Evolutionary conservation across 495 filamentous ascomycete species (phyloP).

Genomic region (Xylaria intraflava): DNA sequence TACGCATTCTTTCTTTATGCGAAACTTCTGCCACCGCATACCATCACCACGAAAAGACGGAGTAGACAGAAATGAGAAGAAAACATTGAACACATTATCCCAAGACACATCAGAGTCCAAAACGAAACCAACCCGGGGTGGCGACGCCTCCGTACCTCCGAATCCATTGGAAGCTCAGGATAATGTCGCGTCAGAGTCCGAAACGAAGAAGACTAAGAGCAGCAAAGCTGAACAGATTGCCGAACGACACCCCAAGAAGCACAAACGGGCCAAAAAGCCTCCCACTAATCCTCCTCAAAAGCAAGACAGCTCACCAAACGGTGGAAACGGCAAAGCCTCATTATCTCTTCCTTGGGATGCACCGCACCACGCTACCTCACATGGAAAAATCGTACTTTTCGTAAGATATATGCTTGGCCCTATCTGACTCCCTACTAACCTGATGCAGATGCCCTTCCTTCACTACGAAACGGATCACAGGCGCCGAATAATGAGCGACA

Average conservation of each 20-base stretch:
- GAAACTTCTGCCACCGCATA: conserved; percentile 55
- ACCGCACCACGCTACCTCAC: conserved; percentile 13
- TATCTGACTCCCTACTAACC: conserved; percentile 4
- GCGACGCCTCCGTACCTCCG: conserved; percentile 4
- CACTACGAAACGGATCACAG: conserved; percentile 58
- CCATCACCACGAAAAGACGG: conserved; percentile 36
- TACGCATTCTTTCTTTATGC: conserved; percentile 62
- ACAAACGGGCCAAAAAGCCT: conserved; percentile 22
- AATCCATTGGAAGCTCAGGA: conserved; percentile 20
- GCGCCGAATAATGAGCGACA: conserved; percentile 52
- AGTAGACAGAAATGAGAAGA: conserved; percentile 36
- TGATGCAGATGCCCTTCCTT: conserved; percentile 54
- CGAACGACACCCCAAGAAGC: conserved; percentile 27
- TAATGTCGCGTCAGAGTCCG: conserved; percentile 29
- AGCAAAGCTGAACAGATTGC: conserved; percentile 24
- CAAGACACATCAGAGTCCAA: conserved; percentile 23
- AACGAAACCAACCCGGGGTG: conserved; percentile 13
- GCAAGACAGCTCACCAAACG: conserved; percentile 14
- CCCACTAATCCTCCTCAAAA: conserved; percentile 21
- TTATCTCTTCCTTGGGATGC: conserved; percentile 21
- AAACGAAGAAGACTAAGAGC: conserved; percentile 39
- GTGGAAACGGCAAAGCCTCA: conserved; percentile 8
- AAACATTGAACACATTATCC: conserved; percentile 16
- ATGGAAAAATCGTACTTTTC: conserved; percentile 52
- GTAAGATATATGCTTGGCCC: conserved; percentile 13